phyloP scores from a whole-genome alignment of 495 filamentous ascomycete genomes.

The Ramalina intermedia region DNA sequence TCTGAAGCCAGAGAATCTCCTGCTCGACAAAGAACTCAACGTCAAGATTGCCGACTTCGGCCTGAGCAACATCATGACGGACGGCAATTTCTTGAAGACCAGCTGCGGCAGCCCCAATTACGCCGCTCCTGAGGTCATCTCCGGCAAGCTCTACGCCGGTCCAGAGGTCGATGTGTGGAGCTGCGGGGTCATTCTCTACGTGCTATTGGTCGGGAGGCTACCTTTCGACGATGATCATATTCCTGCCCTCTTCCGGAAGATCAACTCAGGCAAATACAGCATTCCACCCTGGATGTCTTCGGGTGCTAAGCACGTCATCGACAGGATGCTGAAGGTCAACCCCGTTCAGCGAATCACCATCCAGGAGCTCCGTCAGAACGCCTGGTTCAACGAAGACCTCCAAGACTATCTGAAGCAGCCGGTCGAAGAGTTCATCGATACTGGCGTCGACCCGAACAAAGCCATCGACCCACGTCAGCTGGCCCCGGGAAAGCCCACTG shows the following conservation, averaged over 20 bases:
- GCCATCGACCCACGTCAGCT: constrained; percentile 70
- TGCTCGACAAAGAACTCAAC: constrained; percentile 85
- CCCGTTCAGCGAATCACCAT: constrained; percentile 88
- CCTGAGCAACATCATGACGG: constrained; percentile 98
- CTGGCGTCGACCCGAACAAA: constrained; percentile 81
- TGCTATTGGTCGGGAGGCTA: constrained; percentile 76
- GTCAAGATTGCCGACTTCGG: constrained; percentile 99
- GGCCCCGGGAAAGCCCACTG: constrained; percentile 58
- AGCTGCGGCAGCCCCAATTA: constrained; percentile 98
- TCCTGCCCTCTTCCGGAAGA: constrained; percentile 73
- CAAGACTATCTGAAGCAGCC: constrained; percentile 75
- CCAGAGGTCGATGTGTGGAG: constrained; percentile 99
- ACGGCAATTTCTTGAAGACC: constrained; percentile 96
- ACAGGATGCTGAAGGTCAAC: constrained; percentile 88
- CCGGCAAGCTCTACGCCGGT: constrained; percentile 91
- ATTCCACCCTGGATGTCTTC: constrained; percentile 77
- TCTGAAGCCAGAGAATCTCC: constrained; percentile 90
- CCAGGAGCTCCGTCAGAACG: constrained; percentile 81
- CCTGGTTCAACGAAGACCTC: constrained; percentile 83
- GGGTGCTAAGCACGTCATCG: constrained; percentile 73
- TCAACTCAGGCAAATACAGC: constrained; percentile 76
- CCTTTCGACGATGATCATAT: constrained; percentile 98
- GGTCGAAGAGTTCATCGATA: constrained; percentile 85
- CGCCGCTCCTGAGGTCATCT: constrained; percentile 93
- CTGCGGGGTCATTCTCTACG: constrained; percentile 95